These are phyloP conservation scores for Nitzschia putrida DNA, from an alignment of 108 stramenopile species.

Conservation along the genomic window DNA sequence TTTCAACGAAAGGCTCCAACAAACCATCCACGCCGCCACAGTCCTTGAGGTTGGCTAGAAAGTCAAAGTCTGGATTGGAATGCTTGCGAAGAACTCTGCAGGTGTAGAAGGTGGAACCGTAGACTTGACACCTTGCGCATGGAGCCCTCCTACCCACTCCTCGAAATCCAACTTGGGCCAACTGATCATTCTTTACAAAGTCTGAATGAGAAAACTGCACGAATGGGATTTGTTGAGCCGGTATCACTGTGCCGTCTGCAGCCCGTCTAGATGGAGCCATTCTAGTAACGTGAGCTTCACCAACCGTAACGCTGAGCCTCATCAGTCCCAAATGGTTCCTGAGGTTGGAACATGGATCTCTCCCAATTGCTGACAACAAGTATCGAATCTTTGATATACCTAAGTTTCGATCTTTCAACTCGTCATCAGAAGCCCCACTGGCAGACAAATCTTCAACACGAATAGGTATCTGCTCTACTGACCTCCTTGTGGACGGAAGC, in stretches of 20 bases:
- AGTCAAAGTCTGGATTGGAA: constrained; percentile 54
- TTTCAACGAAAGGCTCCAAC: constrained; percentile 17
- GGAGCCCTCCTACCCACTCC: constrained; percentile 29
- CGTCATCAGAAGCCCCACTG: background rate
- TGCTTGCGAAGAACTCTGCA: constrained; percentile 49
- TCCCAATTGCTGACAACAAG: constrained; percentile 27
- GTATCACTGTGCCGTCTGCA: background rate
- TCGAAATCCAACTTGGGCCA: constrained; percentile 32
- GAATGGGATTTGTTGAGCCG: background rate
- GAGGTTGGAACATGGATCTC: constrained; percentile 24
- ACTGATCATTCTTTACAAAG: constrained; percentile 13
- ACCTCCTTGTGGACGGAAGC: background rate
- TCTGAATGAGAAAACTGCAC: constrained; percentile 6
- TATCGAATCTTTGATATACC: constrained; percentile 15
- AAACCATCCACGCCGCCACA: constrained; percentile 45
- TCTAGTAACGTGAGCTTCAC: background rate
- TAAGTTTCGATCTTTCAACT: background rate
- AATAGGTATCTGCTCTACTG: background rate
- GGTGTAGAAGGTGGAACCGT: constrained; percentile 16
- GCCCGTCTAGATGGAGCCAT: background rate
- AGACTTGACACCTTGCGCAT: constrained; percentile 46
- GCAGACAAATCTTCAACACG: no score
- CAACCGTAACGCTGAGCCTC: constrained; percentile 29
- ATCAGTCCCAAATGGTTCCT: background rate
- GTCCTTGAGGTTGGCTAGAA: constrained; percentile 26